Conservation (phyloP, 108 stramenopile genomes). For the Cylindrotheca fusiformis region DNA sequence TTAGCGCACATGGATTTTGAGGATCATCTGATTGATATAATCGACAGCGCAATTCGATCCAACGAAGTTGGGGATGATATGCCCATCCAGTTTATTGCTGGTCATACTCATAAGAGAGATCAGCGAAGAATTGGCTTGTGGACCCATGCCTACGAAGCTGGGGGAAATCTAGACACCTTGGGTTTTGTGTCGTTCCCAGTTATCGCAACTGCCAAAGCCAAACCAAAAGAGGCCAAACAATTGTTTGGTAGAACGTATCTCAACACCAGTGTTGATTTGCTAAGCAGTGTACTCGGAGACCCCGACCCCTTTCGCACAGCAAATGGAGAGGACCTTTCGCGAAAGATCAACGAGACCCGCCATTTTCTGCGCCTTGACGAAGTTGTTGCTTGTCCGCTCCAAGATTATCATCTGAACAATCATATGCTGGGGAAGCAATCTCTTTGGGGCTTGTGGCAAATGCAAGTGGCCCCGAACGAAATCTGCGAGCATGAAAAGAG, state of each 20-base stretch:
- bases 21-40: constrained; percentile 50
- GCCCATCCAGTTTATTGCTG: constrained; percentile 76
- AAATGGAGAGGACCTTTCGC: constrained; percentile 41
- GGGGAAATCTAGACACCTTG: constrained; percentile 71
- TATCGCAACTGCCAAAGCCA: constrained; percentile 9
- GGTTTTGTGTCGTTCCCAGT: constrained; percentile 67
- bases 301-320: constrained; percentile 34
- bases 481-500: constrained; percentile 21
- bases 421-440: constrained; percentile 29
- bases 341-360: constrained; percentile 44
- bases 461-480: constrained; percentile 30
- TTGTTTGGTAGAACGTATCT: constrained; percentile 51
- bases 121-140: constrained; percentile 11
- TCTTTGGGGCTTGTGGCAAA: constrained; percentile 39
- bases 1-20: constrained; percentile 78
- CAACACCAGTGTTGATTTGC: constrained; percentile 43
- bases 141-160: constrained; percentile 51
- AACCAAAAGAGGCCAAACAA: neutral
- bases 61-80: constrained; percentile 33
- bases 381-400: constrained; percentile 52
- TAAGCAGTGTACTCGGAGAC: constrained; percentile 20
- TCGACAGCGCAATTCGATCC: constrained; percentile 42
- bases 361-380: constrained; percentile 46
- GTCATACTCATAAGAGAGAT: constrained; percentile 63
- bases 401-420: constrained; percentile 29